Evolutionary conservation across 2,329 filamentous ascomycete genomes (phyloP).

Genomic region (Metarhizium sp.): DNA sequence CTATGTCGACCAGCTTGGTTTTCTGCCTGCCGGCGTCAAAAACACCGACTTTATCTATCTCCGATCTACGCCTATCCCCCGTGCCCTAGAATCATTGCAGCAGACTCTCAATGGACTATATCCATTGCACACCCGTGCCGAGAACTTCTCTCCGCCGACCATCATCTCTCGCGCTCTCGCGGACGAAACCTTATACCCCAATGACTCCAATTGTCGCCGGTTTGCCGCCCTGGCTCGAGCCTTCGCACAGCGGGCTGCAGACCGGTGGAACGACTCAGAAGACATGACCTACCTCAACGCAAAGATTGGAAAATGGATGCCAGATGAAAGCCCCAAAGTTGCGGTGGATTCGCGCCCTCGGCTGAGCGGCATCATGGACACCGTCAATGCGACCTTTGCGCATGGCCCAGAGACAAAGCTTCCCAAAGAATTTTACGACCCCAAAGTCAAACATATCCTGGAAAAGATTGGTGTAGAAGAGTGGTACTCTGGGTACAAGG

Average conservation of each 20-base stretch:
- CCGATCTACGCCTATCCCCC: slow-evolving; percentile 63
- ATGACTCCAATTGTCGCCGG: slow-evolving; percentile 63
- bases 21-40: slow-evolving; percentile 54
- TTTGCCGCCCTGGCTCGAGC: slow-evolving; percentile 60
- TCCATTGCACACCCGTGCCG: slow-evolving; percentile 38
- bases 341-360: slow-evolving; percentile 79
- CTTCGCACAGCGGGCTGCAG: slow-evolving; percentile 62
- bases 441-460: slow-evolving; percentile 58
- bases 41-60: slow-evolving; percentile 56
- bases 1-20: slow-evolving; percentile 66
- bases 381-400: slow-evolving; percentile 77
- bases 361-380: slow-evolving; percentile 88
- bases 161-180: slow-evolving; percentile 55
- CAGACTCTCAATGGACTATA: slow-evolving; percentile 70
- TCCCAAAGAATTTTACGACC: slow-evolving; percentile 81
- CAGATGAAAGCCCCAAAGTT: slow-evolving; percentile 54
- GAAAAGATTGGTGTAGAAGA: slow-evolving; percentile 76
- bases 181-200: slow-evolving; percentile 75
- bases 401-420: slow-evolving; percentile 67
- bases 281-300: slow-evolving; percentile 80
- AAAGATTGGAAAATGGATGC: slow-evolving; percentile 79
- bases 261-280: slow-evolving; percentile 63
- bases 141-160: slow-evolving; percentile 48
- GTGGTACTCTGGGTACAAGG: slow-evolving; percentile 83
- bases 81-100: slow-evolving; percentile 69